Conservation (phyloP, 352 stramenopile genomes). For the Phytopythium delawarense region DNA sequence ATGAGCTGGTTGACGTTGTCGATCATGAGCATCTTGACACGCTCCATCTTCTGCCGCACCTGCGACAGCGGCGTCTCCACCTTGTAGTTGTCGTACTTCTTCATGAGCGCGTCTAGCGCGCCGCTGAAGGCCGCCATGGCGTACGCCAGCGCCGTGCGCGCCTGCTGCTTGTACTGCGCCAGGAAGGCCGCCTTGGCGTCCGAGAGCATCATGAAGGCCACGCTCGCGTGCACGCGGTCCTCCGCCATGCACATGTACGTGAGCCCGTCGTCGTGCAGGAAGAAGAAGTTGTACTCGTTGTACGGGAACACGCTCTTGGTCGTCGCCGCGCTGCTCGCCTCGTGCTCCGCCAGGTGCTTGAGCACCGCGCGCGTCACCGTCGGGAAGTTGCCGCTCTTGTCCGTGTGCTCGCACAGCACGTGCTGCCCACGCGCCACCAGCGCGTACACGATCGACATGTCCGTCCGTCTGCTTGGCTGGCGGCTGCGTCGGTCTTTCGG, state of each 20-base stretch:
- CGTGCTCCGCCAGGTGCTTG: slow-evolving; percentile 62
- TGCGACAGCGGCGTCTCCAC: slow-evolving; percentile 74
- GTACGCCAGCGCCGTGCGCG: slow-evolving; percentile 66
- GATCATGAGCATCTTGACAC: slow-evolving; percentile 98
- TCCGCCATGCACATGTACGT: slow-evolving; percentile 85
- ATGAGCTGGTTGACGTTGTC: slow-evolving; percentile 98
- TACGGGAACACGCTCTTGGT: slow-evolving; percentile 70
- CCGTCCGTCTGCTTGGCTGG: background rate
- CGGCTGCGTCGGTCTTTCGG: background rate
- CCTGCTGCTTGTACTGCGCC: slow-evolving; percentile 54
- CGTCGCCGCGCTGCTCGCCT: slow-evolving; percentile 15
- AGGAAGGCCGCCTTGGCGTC: slow-evolving; percentile 68
- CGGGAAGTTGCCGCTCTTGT: slow-evolving; percentile 71
- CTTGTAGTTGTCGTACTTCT: slow-evolving; percentile 84
- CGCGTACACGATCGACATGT: slow-evolving; percentile 78
- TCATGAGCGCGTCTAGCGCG: slow-evolving; percentile 62
- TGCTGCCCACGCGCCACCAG: slow-evolving; percentile 68
- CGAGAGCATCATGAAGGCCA: slow-evolving; percentile 68
- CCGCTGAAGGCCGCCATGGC: slow-evolving; percentile 59
- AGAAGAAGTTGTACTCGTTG: slow-evolving; percentile 83
- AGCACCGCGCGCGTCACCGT: slow-evolving; percentile 72
- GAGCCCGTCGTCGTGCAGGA: slow-evolving; percentile 63
- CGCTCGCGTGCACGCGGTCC: slow-evolving; percentile 66
- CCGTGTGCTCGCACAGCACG: slow-evolving; percentile 77
- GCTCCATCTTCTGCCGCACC: slow-evolving; percentile 95